Base-by-base conservation (phyloP, 345 rosid species). In the Litchi chinensis region DNA sequence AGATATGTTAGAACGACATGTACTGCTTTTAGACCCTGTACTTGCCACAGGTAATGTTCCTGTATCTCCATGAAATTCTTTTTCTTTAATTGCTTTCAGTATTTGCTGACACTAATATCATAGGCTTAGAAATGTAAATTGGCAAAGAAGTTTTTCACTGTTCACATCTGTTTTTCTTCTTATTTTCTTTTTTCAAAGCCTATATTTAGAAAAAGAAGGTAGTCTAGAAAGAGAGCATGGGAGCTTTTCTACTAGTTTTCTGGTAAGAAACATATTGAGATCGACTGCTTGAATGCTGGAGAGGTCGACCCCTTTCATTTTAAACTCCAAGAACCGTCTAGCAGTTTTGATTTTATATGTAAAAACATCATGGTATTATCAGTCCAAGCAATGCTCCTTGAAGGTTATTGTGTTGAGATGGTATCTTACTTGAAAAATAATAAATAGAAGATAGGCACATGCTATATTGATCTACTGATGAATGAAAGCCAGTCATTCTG, bases 1-100 rank as follows among this genome's bases (percentile, higher is more conserved):
- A 70, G 99, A 97, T 83, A 97, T 97, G 62, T 90, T 92, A 0
- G 99, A 97, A 79, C 90, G 99, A 18, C 98, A 94, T 85, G 99
- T 96, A 77, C 90, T 96, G 79, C 98, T 96, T 78, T 91, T 96
- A 16, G 99, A 96, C 75, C 99, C 98, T 5, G 98, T 94, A 78
- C 93, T 96, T 79, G 97, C 93, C 70, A 96, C 99, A 72, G 98
- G 98, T 91, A 90, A 76, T 46, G 24, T 59, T 75, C 65, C 66
- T 63, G 41, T 67, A 16, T 3, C 22, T 74, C 11, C 67, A 48
- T 62, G 41, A 68, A 19, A 57, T 15, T n/a, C 21, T 22, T 48
- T 60, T 40, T 18, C 48, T 46, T 75, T 76, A 37, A 63, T 18
- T 54, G 24, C 76, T 60, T 73, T 68, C 43, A 40, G 8, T 56